Conservation (phyloP, 108 stramenopile genomes). For the Stephanodiscus triporus region DNA sequence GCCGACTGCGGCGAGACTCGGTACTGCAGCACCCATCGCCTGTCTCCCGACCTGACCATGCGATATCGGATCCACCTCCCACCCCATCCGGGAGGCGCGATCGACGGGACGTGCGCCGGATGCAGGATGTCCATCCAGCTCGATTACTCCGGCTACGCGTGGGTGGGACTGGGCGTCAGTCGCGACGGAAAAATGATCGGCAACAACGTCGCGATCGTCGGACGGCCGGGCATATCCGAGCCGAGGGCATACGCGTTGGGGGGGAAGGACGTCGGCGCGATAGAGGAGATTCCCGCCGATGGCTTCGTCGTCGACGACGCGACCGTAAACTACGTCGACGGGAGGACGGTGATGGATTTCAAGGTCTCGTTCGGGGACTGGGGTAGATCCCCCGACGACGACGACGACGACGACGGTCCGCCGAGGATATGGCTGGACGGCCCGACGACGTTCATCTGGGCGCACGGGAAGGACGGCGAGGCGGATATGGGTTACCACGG, state of each 20-base stretch:
- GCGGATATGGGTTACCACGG: constrained; percentile 37
- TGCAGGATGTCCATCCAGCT: constrained; percentile 42
- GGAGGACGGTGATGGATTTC: constrained; percentile 46
- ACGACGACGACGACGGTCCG: constrained; percentile 5
- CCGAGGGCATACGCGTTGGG: constrained; percentile 28
- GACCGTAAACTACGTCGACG: constrained; percentile 33
- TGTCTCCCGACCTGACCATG: constrained; percentile 23
- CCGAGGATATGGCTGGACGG: constrained; percentile 16
- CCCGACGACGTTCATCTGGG: constrained; percentile 33
- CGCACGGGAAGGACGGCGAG: constrained; percentile 48
- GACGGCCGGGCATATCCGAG: constrained; percentile 10
- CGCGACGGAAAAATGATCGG: constrained; percentile 35
- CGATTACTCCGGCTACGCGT: constrained; percentile 29
- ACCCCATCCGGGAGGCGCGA: neutral
- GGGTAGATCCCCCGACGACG: neutral
- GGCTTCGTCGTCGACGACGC: constrained; percentile 16
- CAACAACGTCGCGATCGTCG: constrained; percentile 29
- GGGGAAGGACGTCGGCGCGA: constrained; percentile 25
- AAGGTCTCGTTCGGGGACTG: constrained; percentile 31
- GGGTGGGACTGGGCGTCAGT: constrained; percentile 40
- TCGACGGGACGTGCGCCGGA: constrained; percentile 8
- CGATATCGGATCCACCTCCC: constrained; percentile 37
- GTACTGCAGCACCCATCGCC: neutral
- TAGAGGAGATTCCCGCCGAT: constrained; percentile 7
- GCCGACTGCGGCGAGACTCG: no score